These are phyloP conservation scores for Magnaporthiopsis rhizophila DNA, from an alignment of 2,329 filamentous ascomycete genomes.

Conservation along the genomic window DNA sequence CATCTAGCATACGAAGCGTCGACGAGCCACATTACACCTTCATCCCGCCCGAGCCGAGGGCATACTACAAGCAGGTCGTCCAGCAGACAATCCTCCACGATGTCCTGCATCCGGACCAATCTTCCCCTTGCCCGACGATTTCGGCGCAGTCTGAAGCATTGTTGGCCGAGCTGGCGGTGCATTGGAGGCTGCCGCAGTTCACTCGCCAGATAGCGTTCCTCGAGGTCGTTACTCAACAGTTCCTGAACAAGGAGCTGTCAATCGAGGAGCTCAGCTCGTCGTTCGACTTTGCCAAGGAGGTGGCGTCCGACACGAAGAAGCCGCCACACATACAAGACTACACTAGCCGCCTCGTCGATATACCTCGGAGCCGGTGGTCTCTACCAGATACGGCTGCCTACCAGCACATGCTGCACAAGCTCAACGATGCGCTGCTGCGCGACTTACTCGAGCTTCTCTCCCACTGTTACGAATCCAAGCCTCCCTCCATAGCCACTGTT, in stretches of 20 bases:
- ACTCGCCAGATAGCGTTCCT: slow-evolving; percentile 73
- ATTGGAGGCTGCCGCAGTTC: slow-evolving; percentile 84
- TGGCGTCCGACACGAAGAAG: slow-evolving; percentile 54
- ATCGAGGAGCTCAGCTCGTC: slow-evolving; percentile 76
- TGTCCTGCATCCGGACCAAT: slow-evolving; percentile 33
- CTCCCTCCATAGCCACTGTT: slow-evolving; percentile 63
- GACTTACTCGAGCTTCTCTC: slow-evolving; percentile 77
- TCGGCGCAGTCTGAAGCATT: slow-evolving; percentile 77
- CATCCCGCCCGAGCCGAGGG: slow-evolving; percentile 75
- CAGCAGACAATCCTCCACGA: slow-evolving; percentile 66
- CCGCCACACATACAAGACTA: slow-evolving; percentile 46
- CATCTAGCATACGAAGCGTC: slow-evolving; percentile 41
- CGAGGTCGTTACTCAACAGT: slow-evolving; percentile 80
- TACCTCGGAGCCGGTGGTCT: slow-evolving; percentile 57
- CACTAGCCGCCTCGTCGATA: slow-evolving; percentile 42
- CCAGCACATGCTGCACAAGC: slow-evolving; percentile 61
- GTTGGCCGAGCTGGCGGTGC: slow-evolving; percentile 72
- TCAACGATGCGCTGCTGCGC: slow-evolving; percentile 76
- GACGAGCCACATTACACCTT: slow-evolving; percentile 73
- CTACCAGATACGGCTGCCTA: slow-evolving; percentile 62
- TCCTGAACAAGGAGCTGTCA: slow-evolving; percentile 71
- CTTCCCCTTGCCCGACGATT: slow-evolving; percentile 32
- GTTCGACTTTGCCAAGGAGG: slow-evolving; percentile 72
- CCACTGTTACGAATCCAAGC: slow-evolving; percentile 84
- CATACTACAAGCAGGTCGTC: slow-evolving; percentile 76